phyloP scores from a whole-genome alignment of 2,329 filamentous ascomycete species.

The Diplocarpon rosae region DNA sequence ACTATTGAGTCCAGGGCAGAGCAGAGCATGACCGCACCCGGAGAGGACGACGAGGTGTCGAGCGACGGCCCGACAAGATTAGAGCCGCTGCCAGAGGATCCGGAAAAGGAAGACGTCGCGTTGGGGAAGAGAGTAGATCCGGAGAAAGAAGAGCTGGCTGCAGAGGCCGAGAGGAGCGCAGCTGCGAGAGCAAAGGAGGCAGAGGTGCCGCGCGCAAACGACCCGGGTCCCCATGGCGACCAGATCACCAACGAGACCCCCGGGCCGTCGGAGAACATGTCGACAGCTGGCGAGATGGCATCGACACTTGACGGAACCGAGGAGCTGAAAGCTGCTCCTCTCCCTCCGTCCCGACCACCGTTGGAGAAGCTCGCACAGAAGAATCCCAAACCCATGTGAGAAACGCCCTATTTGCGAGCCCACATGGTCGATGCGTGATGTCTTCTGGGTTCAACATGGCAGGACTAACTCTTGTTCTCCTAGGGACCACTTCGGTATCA shows the following conservation, averaged over 20 bases:
- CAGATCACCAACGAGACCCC: neutral
- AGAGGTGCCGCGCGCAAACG: neutral
- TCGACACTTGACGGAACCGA: conserved; percentile 1
- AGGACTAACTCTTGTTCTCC: too few species aligned
- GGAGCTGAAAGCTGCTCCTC: neutral
- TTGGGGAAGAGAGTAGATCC: neutral
- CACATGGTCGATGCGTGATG: neutral
- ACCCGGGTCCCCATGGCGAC: neutral
- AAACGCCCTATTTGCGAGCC: neutral
- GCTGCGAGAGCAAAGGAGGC: neutral
- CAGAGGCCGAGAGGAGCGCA: neutral
- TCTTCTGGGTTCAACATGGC: too few species aligned
- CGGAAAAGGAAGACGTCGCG: neutral
- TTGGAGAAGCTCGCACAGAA: conserved; percentile 19
- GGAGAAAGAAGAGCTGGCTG: conserved; percentile 2
- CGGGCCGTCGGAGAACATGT: neutral
- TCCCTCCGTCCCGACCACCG: neutral
- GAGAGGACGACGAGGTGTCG: too few species aligned
- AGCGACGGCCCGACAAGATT: neutral
- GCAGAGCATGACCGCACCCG: too few species aligned
- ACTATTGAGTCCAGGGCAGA: neutral
- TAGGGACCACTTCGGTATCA: conserved; percentile 14
- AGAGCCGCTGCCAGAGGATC: neutral
- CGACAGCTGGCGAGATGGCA: neutral
- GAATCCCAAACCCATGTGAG: conserved; percentile 12